These are phyloP conservation scores for Aphanomyces cochlioides DNA, from an alignment of 352 stramenopile species.

Conservation along the genomic window DNA sequence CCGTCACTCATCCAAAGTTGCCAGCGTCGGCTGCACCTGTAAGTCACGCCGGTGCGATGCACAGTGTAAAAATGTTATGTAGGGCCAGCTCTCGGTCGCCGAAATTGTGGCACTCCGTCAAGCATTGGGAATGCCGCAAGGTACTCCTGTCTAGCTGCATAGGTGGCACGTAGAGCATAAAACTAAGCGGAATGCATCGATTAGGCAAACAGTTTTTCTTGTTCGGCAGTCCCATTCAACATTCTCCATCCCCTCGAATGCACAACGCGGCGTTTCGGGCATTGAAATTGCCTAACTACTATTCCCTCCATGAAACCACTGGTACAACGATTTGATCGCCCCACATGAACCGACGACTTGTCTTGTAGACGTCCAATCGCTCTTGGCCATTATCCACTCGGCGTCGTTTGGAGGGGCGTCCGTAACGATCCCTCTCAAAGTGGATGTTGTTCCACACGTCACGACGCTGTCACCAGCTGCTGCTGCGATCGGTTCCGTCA, in stretches of 20 bases:
- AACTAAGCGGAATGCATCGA: not conserved
- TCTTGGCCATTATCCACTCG: slow-evolving; percentile 42
- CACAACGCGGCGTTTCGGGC: slow-evolving; percentile 93
- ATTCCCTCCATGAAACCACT: slow-evolving; percentile 79
- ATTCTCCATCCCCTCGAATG: slow-evolving; percentile 96
- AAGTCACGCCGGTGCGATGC: not conserved
- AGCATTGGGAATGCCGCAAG: slow-evolving; percentile 77
- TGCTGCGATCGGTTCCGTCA: slow-evolving; percentile 96
- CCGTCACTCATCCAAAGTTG: slow-evolving; percentile 92
- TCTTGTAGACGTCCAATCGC: slow-evolving; percentile 7
- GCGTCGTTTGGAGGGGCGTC: slow-evolving; percentile 90
- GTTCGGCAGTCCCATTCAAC: slow-evolving; percentile 94
- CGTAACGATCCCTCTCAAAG: slow-evolving; percentile 98
- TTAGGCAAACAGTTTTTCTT: slow-evolving; percentile 88
- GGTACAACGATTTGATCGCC: slow-evolving; percentile 26
- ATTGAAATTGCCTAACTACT: slow-evolving; percentile 86
- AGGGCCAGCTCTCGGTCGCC: slow-evolving; percentile 91
- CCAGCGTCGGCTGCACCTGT: slow-evolving; percentile 88
- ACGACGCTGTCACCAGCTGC: slow-evolving; percentile 92
- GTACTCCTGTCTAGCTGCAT: slow-evolving; percentile 40
- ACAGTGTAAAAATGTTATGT: not conserved
- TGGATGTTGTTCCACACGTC: slow-evolving; percentile 91
- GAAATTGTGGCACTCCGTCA: slow-evolving; percentile 90
- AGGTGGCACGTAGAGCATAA: too few relatives aligned
- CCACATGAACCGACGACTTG: too few relatives aligned